Evolutionary conservation across 768 basidiomycete genomes (phyloP).

Genomic region (Rhizopogon salebrosus): DNA sequence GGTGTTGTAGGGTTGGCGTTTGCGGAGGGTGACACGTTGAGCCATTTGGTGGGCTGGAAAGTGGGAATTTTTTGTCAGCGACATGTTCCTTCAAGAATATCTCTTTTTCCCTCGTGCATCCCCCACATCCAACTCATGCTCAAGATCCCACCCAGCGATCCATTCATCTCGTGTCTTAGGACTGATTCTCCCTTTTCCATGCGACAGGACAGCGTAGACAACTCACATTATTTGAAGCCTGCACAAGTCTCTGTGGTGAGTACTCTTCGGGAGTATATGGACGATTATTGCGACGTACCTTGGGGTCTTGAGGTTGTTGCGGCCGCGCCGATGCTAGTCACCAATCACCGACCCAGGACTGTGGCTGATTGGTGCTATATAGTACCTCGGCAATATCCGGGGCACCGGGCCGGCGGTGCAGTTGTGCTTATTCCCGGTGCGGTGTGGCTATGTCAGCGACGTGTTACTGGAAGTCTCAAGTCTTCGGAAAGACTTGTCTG

Average conservation of each 20-base stretch:
- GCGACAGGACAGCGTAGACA: too few relatives aligned
- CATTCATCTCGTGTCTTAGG: too few relatives aligned
- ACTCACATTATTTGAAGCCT: slow-evolving; percentile 5
- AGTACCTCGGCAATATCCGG: slow-evolving; percentile 24
- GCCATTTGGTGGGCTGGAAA: slow-evolving; percentile 56
- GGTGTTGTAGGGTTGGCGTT: slow-evolving; percentile 98
- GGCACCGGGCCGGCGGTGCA: too few relatives aligned
- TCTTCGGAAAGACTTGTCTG: too few relatives aligned
- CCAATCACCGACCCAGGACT: slow-evolving; percentile 9
- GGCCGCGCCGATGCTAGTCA: slow-evolving; percentile 23
- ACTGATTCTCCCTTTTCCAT: too few relatives aligned
- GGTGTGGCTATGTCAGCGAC: too few relatives aligned
- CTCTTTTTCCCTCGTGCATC: too few relatives aligned
- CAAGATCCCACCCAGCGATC: too few relatives aligned
- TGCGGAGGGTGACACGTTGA: slow-evolving; percentile 99
- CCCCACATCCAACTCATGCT: too few relatives aligned
- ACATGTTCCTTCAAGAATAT: too few relatives aligned
- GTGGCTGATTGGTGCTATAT: slow-evolving; percentile 28
- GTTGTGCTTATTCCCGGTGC: too few relatives aligned
- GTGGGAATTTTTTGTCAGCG: background rate
- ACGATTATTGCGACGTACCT: slow-evolving; percentile 3
- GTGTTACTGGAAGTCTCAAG: too few relatives aligned
- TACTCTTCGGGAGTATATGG: background rate
- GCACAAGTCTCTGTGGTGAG: background rate
- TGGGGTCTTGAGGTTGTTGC: slow-evolving; percentile 27